Base-by-base conservation (phyloP, 2,329 filamentous ascomycete genomes). In the Nigrospora sphaerica region DNA sequence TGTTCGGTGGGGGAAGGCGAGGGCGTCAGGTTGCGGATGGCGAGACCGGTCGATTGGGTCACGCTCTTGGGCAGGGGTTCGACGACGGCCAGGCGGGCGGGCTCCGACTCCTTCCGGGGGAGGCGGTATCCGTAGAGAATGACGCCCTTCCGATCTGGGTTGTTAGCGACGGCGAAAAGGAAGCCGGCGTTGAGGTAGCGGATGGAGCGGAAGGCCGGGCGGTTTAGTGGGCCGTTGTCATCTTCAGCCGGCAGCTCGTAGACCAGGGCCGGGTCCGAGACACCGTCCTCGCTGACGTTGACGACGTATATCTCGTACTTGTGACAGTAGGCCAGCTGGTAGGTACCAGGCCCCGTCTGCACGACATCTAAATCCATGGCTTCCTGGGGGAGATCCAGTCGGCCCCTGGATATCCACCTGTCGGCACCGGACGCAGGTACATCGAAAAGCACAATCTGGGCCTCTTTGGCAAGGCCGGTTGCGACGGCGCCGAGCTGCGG, bases 401-500 rank as follows among this genome's bases (percentile, higher is more conserved):
- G 65, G 28, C 74, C 75, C 55, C 70, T 70, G 41, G 65, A 50
- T 56, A 70, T 76, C 48, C 74, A 74, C 33, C 68, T 75, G 64
- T 52, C 74, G 67, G 54, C 81, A 33, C 70, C 68, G 14, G 77
- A 69, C 17, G 74, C 72, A 9, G 75, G 79, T 16, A 83, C 80
- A 60, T 87, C 79, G 61, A 95, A 95, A 37, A 95, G 68, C 23
- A 88, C 84, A 50, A 96, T 78, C 67, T 96, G 86, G 12, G 85
- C 80, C 41, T 85, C 73, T 49, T 81, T 82, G 17, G 87, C 83
- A 52, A 95, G 72, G 28, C 87, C 88, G 1, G 89, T 91, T 11
- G 89, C 85, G 49, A 86, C 82, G 12, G 82, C 90, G 49, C 86
- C 90, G 35, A 95, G 73, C 49, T 88, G 78, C 38, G 77, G 75